Conservation (phyloP, 2,329 filamentous ascomycete genomes). For the Aspergillus pseudoterreus region DNA sequence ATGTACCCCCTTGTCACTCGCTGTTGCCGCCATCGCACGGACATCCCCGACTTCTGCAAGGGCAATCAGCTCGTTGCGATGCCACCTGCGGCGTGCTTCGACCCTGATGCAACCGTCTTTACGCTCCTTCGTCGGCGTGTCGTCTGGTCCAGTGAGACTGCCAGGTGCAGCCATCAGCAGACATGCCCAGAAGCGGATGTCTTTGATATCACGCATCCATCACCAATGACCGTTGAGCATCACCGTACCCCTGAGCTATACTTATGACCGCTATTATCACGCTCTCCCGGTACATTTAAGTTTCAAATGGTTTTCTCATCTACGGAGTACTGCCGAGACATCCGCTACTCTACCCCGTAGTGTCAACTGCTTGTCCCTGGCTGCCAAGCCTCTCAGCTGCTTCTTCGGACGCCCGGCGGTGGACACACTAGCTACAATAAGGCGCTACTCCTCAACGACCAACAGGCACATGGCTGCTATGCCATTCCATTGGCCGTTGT, state of each 20-base stretch:
- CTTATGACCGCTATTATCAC: not conserved
- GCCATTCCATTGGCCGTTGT: not conserved
- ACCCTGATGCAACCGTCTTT: conserved; percentile 4
- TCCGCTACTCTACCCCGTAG: no score
- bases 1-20: not conserved
- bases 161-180: conserved; percentile 3
- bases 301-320: no score
- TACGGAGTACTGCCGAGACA: no score
- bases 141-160: not conserved
- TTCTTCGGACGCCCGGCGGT: conserved; percentile 11
- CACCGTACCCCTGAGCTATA: not conserved
- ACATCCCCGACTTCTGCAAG: not conserved
- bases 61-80: not conserved
- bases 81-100: not conserved
- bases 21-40: not conserved
- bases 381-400: conserved; percentile 5
- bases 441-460: not conserved
- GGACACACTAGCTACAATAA: conserved; percentile 1
- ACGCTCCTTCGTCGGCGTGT: not conserved
- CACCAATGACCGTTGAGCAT: not conserved
- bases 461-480: not conserved
- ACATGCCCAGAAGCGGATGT: not conserved
- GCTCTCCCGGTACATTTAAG: no score
- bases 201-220: not conserved
- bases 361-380: conserved; percentile 1